These are phyloP conservation scores for Trichophyton verrucosum DNA, from an alignment of 2,329 filamentous ascomycete species.

Conservation along the genomic window DNA sequence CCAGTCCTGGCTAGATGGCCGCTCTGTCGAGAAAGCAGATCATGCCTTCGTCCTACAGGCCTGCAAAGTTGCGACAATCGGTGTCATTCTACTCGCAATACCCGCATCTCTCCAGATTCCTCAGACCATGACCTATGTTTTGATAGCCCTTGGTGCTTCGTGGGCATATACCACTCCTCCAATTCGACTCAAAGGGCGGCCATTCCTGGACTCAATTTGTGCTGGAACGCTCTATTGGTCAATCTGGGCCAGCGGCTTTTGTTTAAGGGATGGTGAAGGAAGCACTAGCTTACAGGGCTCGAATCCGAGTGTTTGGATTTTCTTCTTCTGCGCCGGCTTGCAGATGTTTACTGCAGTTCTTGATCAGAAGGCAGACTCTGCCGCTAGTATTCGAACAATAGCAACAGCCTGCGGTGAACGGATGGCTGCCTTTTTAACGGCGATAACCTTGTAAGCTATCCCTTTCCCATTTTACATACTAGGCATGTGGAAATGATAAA, in stretches of 20 bases:
- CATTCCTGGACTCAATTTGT: background rate
- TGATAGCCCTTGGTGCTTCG: background rate
- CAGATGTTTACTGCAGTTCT: background rate
- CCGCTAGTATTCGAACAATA: background rate
- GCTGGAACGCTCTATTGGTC: background rate
- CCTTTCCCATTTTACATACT: background rate
- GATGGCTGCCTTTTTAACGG: background rate
- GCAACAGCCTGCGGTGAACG: background rate
- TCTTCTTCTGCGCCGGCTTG: background rate
- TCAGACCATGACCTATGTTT: background rate
- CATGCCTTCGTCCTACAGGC: background rate
- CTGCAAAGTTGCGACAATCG: background rate
- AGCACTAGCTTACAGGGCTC: background rate
- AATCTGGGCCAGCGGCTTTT: background rate
- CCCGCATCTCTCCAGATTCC: background rate
- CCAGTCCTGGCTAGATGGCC: background rate
- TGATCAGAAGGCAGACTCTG: background rate
- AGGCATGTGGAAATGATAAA: background rate
- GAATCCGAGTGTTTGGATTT: background rate
- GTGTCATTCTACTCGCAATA: background rate
- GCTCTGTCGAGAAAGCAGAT: background rate
- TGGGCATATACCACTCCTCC: background rate
- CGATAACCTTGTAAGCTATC: background rate
- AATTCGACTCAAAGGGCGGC: background rate
- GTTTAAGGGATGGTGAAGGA: background rate